These are phyloP conservation scores for Trichoderma koningiopsis DNA, from an alignment of 2,329 filamentous ascomycete genomes.

Conservation along the genomic window DNA sequence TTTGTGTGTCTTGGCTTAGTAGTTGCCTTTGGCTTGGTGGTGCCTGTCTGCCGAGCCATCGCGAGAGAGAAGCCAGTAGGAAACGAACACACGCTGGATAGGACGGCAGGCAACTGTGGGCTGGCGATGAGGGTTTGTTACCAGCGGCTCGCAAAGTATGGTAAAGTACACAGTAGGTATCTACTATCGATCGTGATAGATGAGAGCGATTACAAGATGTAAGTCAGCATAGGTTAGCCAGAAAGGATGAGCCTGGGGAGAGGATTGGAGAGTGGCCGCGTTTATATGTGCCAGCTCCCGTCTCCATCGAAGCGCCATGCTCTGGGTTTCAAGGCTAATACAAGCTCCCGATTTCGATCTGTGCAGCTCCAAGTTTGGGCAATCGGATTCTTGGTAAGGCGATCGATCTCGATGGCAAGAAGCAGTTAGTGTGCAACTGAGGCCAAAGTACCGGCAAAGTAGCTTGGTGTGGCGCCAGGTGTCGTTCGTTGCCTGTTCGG, in stretches of 20 bases:
- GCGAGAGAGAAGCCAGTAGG: neutral
- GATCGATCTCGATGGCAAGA: conserved; percentile 38
- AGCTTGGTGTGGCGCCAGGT: neutral
- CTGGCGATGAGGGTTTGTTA: neutral
- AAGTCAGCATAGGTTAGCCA: neutral
- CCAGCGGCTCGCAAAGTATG: neutral
- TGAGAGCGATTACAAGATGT: neutral
- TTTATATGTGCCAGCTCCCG: conserved; percentile 7
- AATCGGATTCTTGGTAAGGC: conserved; percentile 33
- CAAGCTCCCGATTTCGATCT: conserved; percentile 25
- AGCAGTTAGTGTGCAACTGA: conserved; percentile 32
- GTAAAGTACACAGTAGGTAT: neutral
- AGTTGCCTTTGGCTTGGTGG: neutral
- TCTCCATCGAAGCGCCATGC: neutral
- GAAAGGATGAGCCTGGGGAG: neutral
- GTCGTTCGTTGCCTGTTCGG: neutral
- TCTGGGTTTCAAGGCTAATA: neutral
- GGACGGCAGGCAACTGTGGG: neutral
- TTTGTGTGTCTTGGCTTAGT: neutral
- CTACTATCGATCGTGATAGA: neutral
- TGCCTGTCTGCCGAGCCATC: neutral
- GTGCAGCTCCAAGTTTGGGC: neutral
- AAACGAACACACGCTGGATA: neutral
- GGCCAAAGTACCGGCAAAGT: conserved; percentile 28
- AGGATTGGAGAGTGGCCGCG: neutral